Evolutionary conservation across 495 filamentous ascomycete species (phyloP).

Genomic region (Cryomyces antarcticus): DNA sequence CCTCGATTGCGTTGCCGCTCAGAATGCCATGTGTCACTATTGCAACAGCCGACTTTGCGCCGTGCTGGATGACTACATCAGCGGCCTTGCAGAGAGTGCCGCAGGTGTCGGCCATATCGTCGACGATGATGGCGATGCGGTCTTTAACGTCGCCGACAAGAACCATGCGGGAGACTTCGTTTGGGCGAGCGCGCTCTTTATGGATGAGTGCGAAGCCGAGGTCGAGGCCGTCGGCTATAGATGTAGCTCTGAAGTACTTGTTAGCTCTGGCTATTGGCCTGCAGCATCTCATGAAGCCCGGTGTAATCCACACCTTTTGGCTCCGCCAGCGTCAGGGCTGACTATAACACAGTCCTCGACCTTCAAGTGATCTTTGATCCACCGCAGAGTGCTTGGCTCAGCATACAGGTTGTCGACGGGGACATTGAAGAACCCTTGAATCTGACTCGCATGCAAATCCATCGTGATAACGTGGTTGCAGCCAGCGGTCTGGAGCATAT

Average conservation of each 20-base stretch:
- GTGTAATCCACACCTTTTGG: constrained; percentile 48
- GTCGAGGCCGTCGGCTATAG: constrained; percentile 84
- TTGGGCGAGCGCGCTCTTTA: constrained; percentile 88
- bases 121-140: constrained; percentile 41
- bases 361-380: constrained; percentile 73
- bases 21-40: constrained; percentile 95
- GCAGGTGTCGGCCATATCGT: constrained; percentile 86
- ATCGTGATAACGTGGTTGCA: constrained; percentile 31
- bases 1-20: constrained; percentile 78
- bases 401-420: constrained; percentile 95
- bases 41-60: constrained; percentile 71
- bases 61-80: constrained; percentile 74
- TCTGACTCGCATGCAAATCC: constrained; percentile 51
- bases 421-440: constrained; percentile 92
- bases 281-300: background rate
- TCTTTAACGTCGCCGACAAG: constrained; percentile 43
- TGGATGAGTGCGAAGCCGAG: constrained; percentile 95
- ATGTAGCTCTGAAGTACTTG: constrained; percentile 46
- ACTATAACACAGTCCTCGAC: constrained; percentile 82
- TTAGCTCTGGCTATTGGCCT: constrained; percentile 1
- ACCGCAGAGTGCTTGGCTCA: constrained; percentile 77
- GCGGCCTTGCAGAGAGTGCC: constrained; percentile 88
- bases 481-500: constrained; percentile 92
- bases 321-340: constrained; percentile 87
- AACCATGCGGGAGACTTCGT: constrained; percentile 93